A percentile compares a stretch with the other conserved stretches of the same genome.
These are phyloP conservation scores for Ascochyta viciae-villosae DNA, from an alignment of 2,329 filamentous ascomycete species.

Conservation along the genomic window DNA sequence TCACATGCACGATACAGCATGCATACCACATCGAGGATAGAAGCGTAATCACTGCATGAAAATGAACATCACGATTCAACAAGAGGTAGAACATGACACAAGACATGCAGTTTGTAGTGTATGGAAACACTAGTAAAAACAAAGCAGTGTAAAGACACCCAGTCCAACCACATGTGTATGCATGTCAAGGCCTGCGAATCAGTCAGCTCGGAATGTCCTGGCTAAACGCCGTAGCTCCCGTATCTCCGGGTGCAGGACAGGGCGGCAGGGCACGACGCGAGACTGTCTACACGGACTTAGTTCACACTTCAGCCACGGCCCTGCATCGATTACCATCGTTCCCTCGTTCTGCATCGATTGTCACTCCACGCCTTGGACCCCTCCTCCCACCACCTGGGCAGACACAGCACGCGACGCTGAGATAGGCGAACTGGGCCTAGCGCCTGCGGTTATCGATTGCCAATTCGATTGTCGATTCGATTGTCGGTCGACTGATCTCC, in stretches of 20 bases:
- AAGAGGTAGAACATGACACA: too few relatives aligned
- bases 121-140: too few relatives aligned
- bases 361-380: too few relatives aligned
- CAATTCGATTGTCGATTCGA: not conserved
- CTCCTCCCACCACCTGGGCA: too few relatives aligned
- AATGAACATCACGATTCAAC: too few relatives aligned
- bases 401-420: not conserved
- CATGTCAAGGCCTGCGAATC: too few relatives aligned
- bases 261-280: not conserved
- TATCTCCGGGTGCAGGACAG: conserved; percentile 10
- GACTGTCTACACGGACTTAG: not conserved
- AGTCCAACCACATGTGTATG: too few relatives aligned
- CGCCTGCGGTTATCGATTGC: not conserved
- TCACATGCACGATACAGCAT: not conserved
- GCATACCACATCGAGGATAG: too few relatives aligned
- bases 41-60: too few relatives aligned
- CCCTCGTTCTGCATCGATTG: too few relatives aligned
- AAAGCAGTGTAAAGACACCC: too few relatives aligned
- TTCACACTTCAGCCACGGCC: not conserved
- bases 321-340: not conserved
- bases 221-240: conserved; percentile 8
- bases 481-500: not conserved
- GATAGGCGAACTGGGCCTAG: conserved; percentile 2
- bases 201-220: not conserved
- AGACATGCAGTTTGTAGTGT: too few relatives aligned